These are phyloP conservation scores for Wickerhamomyces subpelliculosus DNA, from an alignment of 805 yeast genomes.

Conservation along the genomic window DNA sequence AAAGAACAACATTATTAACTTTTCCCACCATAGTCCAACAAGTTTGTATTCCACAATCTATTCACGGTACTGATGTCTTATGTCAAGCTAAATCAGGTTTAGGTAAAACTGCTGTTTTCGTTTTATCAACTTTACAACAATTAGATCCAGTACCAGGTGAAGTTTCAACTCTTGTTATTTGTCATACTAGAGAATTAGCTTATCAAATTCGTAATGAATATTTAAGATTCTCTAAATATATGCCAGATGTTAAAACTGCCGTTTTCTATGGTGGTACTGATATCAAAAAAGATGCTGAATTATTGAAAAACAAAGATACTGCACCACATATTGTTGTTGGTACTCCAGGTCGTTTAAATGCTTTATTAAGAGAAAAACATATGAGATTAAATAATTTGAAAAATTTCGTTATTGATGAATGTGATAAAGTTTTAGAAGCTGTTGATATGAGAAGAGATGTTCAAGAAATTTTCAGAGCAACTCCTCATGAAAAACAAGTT, in stretches of 20 bases:
- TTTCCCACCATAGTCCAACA: constrained; percentile 66
- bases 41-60: constrained; percentile 96
- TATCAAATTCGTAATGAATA: constrained; percentile 97
- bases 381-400: constrained; percentile 84
- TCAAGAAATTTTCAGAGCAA: constrained; percentile 94
- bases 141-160: constrained; percentile 97
- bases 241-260: constrained; percentile 96
- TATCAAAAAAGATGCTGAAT: constrained; percentile 76
- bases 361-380: constrained; percentile 85
- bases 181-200: constrained; percentile 98
- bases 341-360: constrained; percentile 96
- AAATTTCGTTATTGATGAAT: constrained; percentile 94
- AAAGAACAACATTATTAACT: constrained; percentile 3
- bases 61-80: constrained; percentile 93
- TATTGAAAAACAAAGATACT: constrained; percentile 84
- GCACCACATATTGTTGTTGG: constrained; percentile 97
- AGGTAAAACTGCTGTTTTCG: constrained; percentile 98
- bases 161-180: constrained; percentile 86
- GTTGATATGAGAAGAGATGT: constrained; percentile 96
- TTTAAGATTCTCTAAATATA: constrained; percentile 93
- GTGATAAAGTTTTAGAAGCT: constrained; percentile 94
- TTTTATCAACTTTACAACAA: constrained; percentile 91
- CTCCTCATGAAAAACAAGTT: constrained; percentile 98
- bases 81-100: constrained; percentile 99
- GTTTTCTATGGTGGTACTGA: constrained; percentile 97